These are phyloP conservation scores for Haberlea rhodopensis DNA, from an alignment of 257 asterid species.

Conservation along the genomic window DNA sequence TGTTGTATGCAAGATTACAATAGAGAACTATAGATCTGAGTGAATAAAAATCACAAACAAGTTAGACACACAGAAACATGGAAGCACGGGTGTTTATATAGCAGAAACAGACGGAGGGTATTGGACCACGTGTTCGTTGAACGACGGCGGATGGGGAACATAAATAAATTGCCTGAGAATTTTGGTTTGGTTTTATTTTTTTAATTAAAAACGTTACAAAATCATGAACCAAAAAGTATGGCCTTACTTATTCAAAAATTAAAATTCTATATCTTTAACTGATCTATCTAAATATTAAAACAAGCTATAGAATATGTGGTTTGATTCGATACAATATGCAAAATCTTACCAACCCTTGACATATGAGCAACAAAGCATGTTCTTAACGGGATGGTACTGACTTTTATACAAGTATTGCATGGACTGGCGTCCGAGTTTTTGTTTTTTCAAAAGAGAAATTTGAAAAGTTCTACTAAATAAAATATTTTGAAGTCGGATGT, in stretches of 20 bases:
- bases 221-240: too few species aligned
- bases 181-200: neutral
- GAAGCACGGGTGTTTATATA: neutral
- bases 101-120: neutral
- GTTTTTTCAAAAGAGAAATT: too few species aligned
- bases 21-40: neutral
- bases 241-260: too few species aligned
- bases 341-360: conserved; percentile 18
- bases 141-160: neutral
- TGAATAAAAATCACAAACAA: too few species aligned
- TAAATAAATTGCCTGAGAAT: neutral
- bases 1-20: neutral
- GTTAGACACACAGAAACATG: neutral
- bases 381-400: too few species aligned
- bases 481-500: too few species aligned
- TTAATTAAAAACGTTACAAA: too few species aligned
- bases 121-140: neutral
- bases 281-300: too few species aligned
- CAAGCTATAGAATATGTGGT: conserved; percentile 15
- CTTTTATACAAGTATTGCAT: too few species aligned
- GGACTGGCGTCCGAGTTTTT: too few species aligned
- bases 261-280: too few species aligned
- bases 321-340: conserved; percentile 10
- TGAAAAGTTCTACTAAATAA: too few species aligned
- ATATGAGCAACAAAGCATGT: neutral